These are phyloP conservation scores for Podospora tetraspora DNA, from an alignment of 495 filamentous ascomycete genomes.

Conservation along the genomic window DNA sequence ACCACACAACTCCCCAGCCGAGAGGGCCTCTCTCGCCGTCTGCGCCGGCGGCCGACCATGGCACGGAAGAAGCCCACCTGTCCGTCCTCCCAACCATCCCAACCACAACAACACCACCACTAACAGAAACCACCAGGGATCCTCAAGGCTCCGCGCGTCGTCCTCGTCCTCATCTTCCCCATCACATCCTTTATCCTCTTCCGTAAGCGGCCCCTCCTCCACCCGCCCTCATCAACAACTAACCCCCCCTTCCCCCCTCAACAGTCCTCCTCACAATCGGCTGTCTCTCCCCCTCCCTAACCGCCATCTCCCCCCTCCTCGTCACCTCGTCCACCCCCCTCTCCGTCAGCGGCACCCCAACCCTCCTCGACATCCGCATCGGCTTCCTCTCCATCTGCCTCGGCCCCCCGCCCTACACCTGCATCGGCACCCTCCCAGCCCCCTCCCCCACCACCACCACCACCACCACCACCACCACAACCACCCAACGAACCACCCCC, in stretches of 20 bases:
- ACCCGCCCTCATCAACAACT: not conserved
- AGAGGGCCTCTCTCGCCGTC: not conserved
- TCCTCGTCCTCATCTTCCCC: constrained; percentile 23
- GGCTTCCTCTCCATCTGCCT: constrained; percentile 24
- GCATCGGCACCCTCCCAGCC: constrained; percentile 4
- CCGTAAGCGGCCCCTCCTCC: constrained; percentile 6
- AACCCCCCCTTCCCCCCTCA: not conserved
- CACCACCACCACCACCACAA: constrained; percentile 11
- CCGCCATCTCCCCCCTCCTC: constrained; percentile 19
- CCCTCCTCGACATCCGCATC: constrained; percentile 22
- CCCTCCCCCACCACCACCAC: not conserved
- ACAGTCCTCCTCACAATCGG: constrained; percentile 23
- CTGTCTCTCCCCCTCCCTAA: constrained; percentile 18
- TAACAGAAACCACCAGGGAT: constrained; percentile 14
- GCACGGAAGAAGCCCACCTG: constrained; percentile 8
- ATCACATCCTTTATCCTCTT: constrained; percentile 21
- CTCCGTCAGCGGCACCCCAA: constrained; percentile 11
- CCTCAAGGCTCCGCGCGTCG: constrained; percentile 23
- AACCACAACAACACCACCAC: not conserved
- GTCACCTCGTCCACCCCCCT: constrained; percentile 16
- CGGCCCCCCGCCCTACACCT: constrained; percentile 19
- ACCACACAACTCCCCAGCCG: not conserved
- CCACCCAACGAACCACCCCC: not conserved
- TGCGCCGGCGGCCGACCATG: not conserved
- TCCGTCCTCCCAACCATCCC: constrained; percentile 10